Conservation (phyloP, 352 stramenopile genomes). For the Phytophthora fragariaefolia region DNA sequence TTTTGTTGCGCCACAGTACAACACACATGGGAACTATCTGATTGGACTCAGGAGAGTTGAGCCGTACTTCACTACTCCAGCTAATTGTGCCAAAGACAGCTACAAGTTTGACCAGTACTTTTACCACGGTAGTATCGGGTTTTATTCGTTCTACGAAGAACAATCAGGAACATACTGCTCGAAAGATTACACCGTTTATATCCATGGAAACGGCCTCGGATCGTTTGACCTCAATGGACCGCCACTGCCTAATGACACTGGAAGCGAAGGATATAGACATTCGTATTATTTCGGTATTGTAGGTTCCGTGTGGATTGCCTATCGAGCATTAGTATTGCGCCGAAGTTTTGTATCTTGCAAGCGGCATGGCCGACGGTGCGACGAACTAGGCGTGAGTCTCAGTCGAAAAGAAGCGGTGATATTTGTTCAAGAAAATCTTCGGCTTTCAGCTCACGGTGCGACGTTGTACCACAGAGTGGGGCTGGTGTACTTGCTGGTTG, state of each 20-base stretch:
- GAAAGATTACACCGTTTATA: conserved; percentile 25
- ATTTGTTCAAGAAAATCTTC: conserved; percentile 34
- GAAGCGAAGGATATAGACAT: conserved; percentile 14
- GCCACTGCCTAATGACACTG: conserved; percentile 13
- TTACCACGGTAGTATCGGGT: conserved; percentile 22
- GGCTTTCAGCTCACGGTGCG: conserved; percentile 17
- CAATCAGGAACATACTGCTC: conserved; percentile 21
- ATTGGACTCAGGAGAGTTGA: conserved; percentile 4
- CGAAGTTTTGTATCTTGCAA: conserved; percentile 28
- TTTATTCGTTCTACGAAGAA: conserved; percentile 20
- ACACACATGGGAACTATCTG: conserved; percentile 16
- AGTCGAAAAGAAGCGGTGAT: conserved; percentile 18
- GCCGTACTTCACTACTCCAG: conserved; percentile 9
- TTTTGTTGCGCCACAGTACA: conserved; percentile 31
- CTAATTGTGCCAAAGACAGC: conserved; percentile 16
- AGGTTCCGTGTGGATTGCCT: conserved; percentile 26
- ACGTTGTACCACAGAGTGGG: conserved; percentile 18
- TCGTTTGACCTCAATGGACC: conserved; percentile 29
- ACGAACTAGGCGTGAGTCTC: conserved; percentile 14
- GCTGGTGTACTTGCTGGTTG: conserved; percentile 32
- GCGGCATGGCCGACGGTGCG: conserved; percentile 20
- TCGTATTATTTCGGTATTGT: conserved; percentile 26
- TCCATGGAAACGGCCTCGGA: conserved; percentile 17
- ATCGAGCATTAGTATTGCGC: conserved; percentile 26
- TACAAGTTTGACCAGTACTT: conserved; percentile 22